Evolutionary conservation across 2,329 filamentous ascomycete genomes (phyloP), one percentile per base, ranked within the genome.

Genomic region (Aspergillus unguis): DNA sequence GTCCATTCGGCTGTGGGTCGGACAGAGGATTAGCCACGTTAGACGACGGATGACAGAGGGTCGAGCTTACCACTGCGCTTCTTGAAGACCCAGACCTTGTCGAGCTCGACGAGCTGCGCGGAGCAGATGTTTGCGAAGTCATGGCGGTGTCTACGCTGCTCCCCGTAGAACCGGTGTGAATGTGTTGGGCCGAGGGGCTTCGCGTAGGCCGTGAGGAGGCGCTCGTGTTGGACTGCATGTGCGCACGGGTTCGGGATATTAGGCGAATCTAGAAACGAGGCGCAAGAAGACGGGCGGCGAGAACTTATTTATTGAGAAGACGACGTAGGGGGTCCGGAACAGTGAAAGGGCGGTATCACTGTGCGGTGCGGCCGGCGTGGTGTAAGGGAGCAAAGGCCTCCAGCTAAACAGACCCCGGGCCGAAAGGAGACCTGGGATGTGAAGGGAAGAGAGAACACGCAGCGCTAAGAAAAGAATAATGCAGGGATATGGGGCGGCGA

Each of bases 51-150:
- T 46, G 28, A 25, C 31, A n/a, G 46, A 36, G 42, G 32, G 26
- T n/a, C 11, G 8, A 37, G 82, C 83, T 78, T 70, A 87, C 84
- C 75, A 83, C 84, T 58, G 75, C 72, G 60, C 77, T 77, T 62
- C 80, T 77, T 56, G 77, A 76, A 44, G 76, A 73, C 49, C 78
- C 75, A 6, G 86, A 84, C 66, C 85, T 83, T 53, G 74, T 79
- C 5, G 87, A 91, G 31, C 83, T 80, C 42, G 82, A 84, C 6
- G 86, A 88, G 29, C 80, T 78, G 54, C 87, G 83, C 54, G 82
- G 76, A 58, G 84, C 84, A 58, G 83, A 75, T 52, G 75, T 71
- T 52, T 74, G 79, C 32, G 86, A 85, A 47, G 85, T 86, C 67
- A 70, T 70, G 50, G 59, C 42, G 44, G 58, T 59, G 42, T 66